Evolutionary conservation across 169 alveolate genomes (phyloP), one percentile per base, ranked within the genome.

Genomic region (Plasmodium cynomolgi): DNA sequence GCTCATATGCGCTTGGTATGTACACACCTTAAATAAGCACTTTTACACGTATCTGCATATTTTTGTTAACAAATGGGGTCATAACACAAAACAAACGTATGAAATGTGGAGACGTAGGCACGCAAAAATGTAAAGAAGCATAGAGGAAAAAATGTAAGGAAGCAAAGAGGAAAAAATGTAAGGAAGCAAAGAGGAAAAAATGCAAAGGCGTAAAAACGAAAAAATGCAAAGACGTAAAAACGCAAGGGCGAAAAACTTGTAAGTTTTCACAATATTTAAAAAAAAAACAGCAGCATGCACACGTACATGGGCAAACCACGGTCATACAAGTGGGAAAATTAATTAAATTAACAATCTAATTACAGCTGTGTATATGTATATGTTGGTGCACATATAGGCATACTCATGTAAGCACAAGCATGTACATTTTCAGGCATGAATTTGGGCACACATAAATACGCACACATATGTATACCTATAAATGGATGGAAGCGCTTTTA

Each of bases 291-390:
- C 20, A 75, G 31, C 26, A 75, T 54, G 56, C 77, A 62, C 50
- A 37, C 75, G 54, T 23, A 20, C 17, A 84, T 83, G 47, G 41
- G 72, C 83, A 31, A 83, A 62, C 50, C 23, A 84, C 77, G 31
- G 56, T 2, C 84, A 72, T 26, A 84, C 20, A 54, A 29, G 72
- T 74, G 80, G 15, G 44, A 33, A 26, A 54, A 71, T 85, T 73
- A 85, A 85, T 85, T 85, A 56, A 73, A 74, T 74, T 74, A 85
- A 85, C 50, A 85, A 83, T 62, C 83, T 83, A 68, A 83, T 83
- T 83, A 20, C 50, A 81, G n/a, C 37, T 33, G 13, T n/a, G 56
- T 33, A 23, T n/a, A 74, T 74, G 15, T 33, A 75, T 26, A 75
- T 39, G 56, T 39, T 6, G 31, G 31, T 5, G 44, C 34, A 75